Evolutionary conservation across 2,329 filamentous ascomycete species (phyloP), one percentile per base, ranked within the genome.

Genomic region (Madurella mycetomatis): DNA sequence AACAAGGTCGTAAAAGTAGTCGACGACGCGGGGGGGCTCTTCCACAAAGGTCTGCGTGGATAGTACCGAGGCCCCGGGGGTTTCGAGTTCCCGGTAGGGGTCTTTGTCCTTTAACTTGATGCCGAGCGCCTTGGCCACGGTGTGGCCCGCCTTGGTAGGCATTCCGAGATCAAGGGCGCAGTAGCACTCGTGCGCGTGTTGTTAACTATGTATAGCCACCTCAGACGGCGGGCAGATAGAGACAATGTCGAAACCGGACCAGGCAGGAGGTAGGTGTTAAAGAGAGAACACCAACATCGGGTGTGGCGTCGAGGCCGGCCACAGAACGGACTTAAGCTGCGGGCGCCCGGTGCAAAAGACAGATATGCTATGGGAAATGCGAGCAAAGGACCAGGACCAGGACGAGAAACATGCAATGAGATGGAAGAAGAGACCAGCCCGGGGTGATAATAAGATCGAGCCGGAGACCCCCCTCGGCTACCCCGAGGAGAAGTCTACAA

Each of bases 41-140:
- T 99, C 92, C 52, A 94, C 78, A 67, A 95, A 97, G 46, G 82
- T 86, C 62, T 92, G 87, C 37, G 82, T 76, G 0, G 91, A 94
- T 65, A 90, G 84, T 55, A 88, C 79, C 1, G 90, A 95, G 70
- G 94, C 90, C 63, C 88, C 88, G 45, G 87, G 79, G 12, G 86
- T 87, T 49, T 90, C 77, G 44, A 84, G 80, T 48, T 90, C 84
- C 17, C 72, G 64, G 51, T 72, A 71, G 37, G 74, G 73, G 56
- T 92, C 80, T 42, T 82, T 77, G 57, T 86, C 82, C 57, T 89
- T 76, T 32, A 95, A 75, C 70, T 94, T 88, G 77, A 96, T 95
- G 55, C 88, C 87, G 37, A 96, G 78, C 57, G 77, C 78, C 70
- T 90, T 94, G 67, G 91, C 92, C 69, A 95, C 70, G 63, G 77